Conservation (phyloP, 768 basidiomycete genomes). For the Hericium coralloides region DNA sequence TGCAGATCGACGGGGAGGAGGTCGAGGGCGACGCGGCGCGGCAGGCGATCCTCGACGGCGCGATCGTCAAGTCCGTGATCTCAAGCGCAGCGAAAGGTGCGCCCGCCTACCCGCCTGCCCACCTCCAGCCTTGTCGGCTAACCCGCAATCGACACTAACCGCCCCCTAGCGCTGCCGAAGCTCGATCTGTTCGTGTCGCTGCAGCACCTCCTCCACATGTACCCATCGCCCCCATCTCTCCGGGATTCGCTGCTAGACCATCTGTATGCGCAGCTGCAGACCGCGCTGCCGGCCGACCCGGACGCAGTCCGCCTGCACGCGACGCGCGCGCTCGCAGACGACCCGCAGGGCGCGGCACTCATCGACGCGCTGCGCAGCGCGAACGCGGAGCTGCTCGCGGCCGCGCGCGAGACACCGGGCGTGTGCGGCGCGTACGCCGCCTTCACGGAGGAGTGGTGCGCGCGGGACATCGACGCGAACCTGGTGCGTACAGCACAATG, state of each 20-base stretch:
- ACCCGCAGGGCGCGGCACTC: slow-evolving; percentile 38
- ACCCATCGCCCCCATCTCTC: slow-evolving; percentile 32
- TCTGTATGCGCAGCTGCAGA: slow-evolving; percentile 32
- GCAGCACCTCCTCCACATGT: slow-evolving; percentile 32
- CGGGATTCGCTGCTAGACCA: slow-evolving; percentile 33
- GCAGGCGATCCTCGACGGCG: slow-evolving; percentile 65
- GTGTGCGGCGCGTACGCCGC: slow-evolving; percentile 31
- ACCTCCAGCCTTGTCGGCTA: background rate
- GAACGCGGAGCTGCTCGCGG: slow-evolving; percentile 40
- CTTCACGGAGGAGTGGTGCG: slow-evolving; percentile 42
- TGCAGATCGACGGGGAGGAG: slow-evolving; percentile 13
- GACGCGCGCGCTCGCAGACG: slow-evolving; percentile 23
- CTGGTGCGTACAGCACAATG: slow-evolving; percentile 17
- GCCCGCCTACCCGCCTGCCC: slow-evolving; percentile 6
- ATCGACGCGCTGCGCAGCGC: slow-evolving; percentile 44
- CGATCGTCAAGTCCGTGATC: slow-evolving; percentile 73
- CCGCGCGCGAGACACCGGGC: slow-evolving; percentile 16
- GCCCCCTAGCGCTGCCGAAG: slow-evolving; percentile 28
- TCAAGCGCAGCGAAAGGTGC: slow-evolving; percentile 65
- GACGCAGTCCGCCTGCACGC: slow-evolving; percentile 31
- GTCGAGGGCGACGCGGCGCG: slow-evolving; percentile 41
- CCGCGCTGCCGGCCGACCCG: slow-evolving; percentile 28
- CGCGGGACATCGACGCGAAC: slow-evolving; percentile 20
- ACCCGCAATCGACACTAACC: slow-evolving; percentile 3
- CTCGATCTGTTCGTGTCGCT: slow-evolving; percentile 33